Evolutionary conservation across 176 grass and related monocot genomes (phyloP).

Genomic region (Tillandsia fasciculata): DNA sequence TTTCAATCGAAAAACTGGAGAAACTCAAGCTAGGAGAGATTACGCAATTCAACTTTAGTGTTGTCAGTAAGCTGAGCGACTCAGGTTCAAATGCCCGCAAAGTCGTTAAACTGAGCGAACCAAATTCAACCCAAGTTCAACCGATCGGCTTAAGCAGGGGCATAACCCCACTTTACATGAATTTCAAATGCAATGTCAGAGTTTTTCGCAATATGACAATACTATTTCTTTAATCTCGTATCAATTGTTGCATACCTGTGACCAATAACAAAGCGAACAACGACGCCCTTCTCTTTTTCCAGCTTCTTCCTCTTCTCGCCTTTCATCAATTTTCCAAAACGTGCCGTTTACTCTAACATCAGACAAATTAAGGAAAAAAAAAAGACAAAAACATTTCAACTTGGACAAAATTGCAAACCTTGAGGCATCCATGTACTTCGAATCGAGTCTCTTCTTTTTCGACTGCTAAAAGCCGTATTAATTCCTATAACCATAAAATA

Average conservation of each 20-base stretch:
- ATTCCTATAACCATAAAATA: constrained; percentile 86
- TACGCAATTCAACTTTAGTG: no score
- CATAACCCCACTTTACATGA: no score
- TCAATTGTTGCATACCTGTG: constrained; percentile 64
- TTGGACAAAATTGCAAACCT: constrained; percentile 28
- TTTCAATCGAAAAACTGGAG: not conserved
- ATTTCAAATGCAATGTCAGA: no score
- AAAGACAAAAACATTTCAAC: not conserved
- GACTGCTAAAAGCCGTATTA: constrained; percentile 88
- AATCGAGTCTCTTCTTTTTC: constrained; percentile 85
- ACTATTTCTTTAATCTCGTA: not conserved
- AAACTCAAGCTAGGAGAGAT: not conserved
- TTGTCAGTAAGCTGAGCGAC: no score
- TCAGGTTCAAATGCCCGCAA: no score
- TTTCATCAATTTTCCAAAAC: constrained; percentile 8
- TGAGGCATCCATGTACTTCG: constrained; percentile 97
- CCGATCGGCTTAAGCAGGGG: no score
- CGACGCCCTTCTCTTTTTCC: constrained; percentile 82
- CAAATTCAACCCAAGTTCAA: no score
- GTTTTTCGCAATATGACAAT: no score
- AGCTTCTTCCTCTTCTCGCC: constrained; percentile 69
- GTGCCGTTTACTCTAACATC: not conserved
- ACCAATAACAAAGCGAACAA: constrained; percentile 91
- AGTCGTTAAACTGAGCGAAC: no score
- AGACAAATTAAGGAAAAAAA: not conserved